These are phyloP conservation scores for Mycena filopes DNA, from an alignment of 768 basidiomycete genomes.

Conservation along the genomic window DNA sequence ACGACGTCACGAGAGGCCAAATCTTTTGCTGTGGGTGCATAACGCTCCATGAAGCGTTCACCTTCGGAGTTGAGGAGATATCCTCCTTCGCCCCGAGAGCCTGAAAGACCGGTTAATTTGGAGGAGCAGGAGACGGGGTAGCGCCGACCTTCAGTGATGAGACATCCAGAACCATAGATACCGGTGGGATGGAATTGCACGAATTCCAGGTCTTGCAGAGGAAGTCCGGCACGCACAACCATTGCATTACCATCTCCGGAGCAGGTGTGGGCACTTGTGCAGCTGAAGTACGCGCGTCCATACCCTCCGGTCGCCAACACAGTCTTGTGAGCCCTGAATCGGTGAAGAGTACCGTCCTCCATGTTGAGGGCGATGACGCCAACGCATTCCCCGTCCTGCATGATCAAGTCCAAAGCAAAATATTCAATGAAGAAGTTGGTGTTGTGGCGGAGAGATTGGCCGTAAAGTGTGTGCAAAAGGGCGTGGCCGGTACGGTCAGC, in stretches of 20 bases:
- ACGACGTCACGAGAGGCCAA: conserved; percentile 99
- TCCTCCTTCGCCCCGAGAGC: conserved; percentile 98
- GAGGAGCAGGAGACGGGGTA: not conserved
- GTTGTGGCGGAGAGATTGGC: conserved; percentile 98
- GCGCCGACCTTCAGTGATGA: conserved; percentile 91
- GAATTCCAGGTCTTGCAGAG: conserved; percentile 97
- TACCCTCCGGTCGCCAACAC: conserved; percentile 99
- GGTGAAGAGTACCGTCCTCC: conserved; percentile 99
- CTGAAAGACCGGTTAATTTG: conserved; percentile 49
- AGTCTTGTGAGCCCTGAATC: conserved; percentile 98
- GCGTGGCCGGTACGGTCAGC: conserved; percentile 99
- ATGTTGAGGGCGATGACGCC: conserved; percentile 99
- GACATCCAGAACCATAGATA: conserved; percentile 98
- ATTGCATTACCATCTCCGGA: conserved; percentile 99
- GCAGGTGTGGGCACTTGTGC: conserved; percentile 99
- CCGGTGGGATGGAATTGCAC: conserved; percentile 99
- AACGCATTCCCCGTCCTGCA: conserved; percentile 99
- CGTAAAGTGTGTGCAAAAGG: conserved; percentile 97
- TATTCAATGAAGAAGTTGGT: conserved; percentile 99
- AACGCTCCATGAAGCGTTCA: conserved; percentile 99
- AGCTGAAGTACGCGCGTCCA: conserved; percentile 97
- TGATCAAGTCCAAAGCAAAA: conserved; percentile 98
- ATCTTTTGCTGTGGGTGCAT: conserved; percentile 99
- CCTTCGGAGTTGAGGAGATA: conserved; percentile 98
- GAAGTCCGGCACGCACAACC: conserved; percentile 96